Evolutionary conservation across 768 basidiomycete genomes (phyloP).

Genomic region (Collybia sp.): DNA sequence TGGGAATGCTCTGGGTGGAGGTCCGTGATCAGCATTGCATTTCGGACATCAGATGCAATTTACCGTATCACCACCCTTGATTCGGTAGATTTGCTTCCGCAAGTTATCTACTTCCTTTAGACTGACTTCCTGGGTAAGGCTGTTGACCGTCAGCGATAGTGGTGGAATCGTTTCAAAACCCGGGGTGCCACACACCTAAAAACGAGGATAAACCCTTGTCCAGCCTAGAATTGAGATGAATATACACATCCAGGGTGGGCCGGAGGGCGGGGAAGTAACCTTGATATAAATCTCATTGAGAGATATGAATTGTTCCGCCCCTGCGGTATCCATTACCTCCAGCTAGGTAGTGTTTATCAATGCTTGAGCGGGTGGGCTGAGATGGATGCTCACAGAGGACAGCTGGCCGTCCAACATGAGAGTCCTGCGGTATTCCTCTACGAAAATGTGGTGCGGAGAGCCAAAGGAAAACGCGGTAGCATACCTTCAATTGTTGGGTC

Average conservation of each 20-base stretch:
- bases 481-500: constrained; percentile 84
- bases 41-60: constrained; percentile 11
- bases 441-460: constrained; percentile 9
- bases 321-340: constrained; percentile 80
- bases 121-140: constrained; percentile 78
- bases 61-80: constrained; percentile 69
- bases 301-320: constrained; percentile 81
- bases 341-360: constrained; percentile 38
- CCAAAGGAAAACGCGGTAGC: constrained; percentile 7
- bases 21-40: constrained; percentile 4
- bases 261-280: constrained; percentile 27
- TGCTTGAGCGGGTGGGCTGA: constrained; percentile 4
- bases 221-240: constrained; percentile 36
- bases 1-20: constrained; percentile 54
- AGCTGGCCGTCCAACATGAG: constrained; percentile 63
- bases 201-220: constrained; percentile 76
- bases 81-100: constrained; percentile 75
- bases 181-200: constrained; percentile 50
- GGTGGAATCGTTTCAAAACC: constrained; percentile 4
- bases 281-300: constrained; percentile 81
- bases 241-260: not conserved
- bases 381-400: constrained; percentile 45
- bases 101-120: constrained; percentile 76
- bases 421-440: constrained; percentile 69
- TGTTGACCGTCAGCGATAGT: constrained; percentile 20